Evolutionary conservation across 371 early-diverging fungal species (phyloP), one percentile per base, ranked within the genome.

Genomic region (Mortierella sp.): DNA sequence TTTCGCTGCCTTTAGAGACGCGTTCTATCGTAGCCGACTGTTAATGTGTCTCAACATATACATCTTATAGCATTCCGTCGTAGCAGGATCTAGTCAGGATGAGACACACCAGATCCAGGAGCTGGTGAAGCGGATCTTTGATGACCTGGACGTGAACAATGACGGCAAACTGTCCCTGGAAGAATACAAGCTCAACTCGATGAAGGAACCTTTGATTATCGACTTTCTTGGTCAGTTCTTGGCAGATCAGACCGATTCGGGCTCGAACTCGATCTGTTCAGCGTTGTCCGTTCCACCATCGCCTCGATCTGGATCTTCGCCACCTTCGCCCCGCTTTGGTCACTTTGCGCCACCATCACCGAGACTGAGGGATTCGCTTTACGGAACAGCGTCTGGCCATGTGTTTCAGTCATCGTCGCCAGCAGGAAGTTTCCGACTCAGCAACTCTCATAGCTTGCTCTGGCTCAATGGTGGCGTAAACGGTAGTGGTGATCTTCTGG

Each of bases 121-220:
- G 27, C 79, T 90, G 56, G 91, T 93, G 32, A 73, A 80, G 53
- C 84, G 88, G 31, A 81, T 94, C 67, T 94, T 93, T 81, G 87
- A 92, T 15, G 94, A 94, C 63, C 69, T 94, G 72, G 94, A 94
- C 73, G 91, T 94, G 31, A 89, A 94, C 66, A 89, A 90, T 48
- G 93, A 94, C 70, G 92, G 90, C 26, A 89, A 89, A 41, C 70
- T 93, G 92, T 89, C 92, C 27, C 85, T 92, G 62, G 86, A 85
- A 27, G 94, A 94, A 78, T 93, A 90, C 73, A 91, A 93, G 54
- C 70, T 94, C 31, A 91, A 90, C 63, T 91, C 92, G 11, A 87
- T 94, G 84, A 94, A 94, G 62, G 94, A 94, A 66, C 94, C 94
- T 0, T 61, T 94, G 64, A 87, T 92, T 24, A 86, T 91, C 44